Evolutionary conservation across 75 land plant genomes (phyloP).

Genomic region (Sequoiadendron giganteum): DNA sequence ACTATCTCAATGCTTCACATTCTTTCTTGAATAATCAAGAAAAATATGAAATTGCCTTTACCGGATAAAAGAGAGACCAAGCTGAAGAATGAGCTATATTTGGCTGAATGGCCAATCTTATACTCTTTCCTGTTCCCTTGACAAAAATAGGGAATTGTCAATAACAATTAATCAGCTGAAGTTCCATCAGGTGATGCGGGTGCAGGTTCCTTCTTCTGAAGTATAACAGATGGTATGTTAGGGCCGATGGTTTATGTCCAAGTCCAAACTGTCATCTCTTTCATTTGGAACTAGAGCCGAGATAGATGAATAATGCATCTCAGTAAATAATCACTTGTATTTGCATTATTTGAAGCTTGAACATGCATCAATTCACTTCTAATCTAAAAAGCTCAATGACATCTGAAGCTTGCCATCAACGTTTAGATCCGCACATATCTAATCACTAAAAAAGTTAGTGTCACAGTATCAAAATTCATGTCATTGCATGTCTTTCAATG

Average conservation of each 20-base stretch:
- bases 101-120: not conserved
- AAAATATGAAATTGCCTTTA: not conserved
- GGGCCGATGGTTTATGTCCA: not conserved
- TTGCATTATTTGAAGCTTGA: not conserved
- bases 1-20: not conserved
- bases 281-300: not conserved
- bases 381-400: not conserved
- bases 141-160: not conserved
- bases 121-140: not conserved
- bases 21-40: not conserved
- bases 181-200: not conserved
- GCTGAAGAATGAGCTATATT: no score
- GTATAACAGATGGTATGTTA: not conserved
- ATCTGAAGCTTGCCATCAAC: not conserved
- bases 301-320: not conserved
- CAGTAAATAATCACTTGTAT: not conserved
- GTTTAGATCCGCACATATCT: not conserved
- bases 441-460: not conserved
- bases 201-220: not conserved
- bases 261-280: not conserved
- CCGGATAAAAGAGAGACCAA: not conserved
- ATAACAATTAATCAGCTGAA: not conserved
- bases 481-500: not conserved
- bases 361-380: not conserved
- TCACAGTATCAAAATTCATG: not conserved